Evolutionary conservation across 1,284 basidiomycete species (phyloP), one percentile per base, ranked within the genome.

Genomic region (Melampsora larici-populina): DNA sequence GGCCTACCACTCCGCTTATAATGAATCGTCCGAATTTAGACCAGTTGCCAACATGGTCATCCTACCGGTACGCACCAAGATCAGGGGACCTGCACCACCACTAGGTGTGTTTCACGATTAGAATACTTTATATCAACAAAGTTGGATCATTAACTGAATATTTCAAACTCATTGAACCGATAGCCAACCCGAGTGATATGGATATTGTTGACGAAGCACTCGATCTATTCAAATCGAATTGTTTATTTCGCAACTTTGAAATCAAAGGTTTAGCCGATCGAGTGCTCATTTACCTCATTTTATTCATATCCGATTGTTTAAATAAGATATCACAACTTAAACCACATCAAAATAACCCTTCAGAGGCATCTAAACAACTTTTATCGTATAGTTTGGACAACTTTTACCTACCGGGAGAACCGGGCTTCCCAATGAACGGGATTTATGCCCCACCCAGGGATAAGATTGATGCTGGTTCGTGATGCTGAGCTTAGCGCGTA

Each of bases 171-270:
- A 55, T 24, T 15, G 18, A 26, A 17, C 40, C 36, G 79, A 9
- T 79, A 86, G 93, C 91, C 80, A 92, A 96, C 84, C 87, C 90
- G 0, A 88, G 88, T 15, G 87, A 90, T 79, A 88, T 89, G 58
- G 97, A 99, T 85, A 94, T 99, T 81, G 89, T 99, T 81, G 95
- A 98, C 85, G 97, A 99, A 86, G 90, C 94, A 3, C 87, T 99
- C 73, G 93, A 97, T 86, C 90, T 99, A 78, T 99, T 99, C 87
- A 91, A 97, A 70, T 95, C 97, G 83, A 99, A 99, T 86, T 97
- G 94, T 65, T 90, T 99, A 79, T 99, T 99, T 86, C 91, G 97
- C 83, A 99, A 99, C 87, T 99, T 99, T 84, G 97, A 99, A 87
- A 99, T 99, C 89, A 97, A 98, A 86, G 83, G 97, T 33, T 91